Base-by-base conservation (phyloP, 1,139 yeast genomes). In the Saccharomyces hybrid region DNA sequence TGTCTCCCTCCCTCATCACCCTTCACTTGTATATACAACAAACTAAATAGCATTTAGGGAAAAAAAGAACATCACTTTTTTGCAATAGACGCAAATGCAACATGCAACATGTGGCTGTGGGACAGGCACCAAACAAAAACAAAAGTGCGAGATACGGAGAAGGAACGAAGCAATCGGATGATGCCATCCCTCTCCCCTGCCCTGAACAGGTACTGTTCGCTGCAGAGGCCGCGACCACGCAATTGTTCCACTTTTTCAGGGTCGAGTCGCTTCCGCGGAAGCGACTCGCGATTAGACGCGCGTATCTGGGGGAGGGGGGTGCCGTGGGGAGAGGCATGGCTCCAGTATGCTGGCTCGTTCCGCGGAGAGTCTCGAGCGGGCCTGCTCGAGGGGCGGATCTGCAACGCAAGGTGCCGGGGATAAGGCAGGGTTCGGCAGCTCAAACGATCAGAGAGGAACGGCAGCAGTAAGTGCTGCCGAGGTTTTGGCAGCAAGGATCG, bases 361-460 rank as follows among this genome's bases (percentile, higher is more conserved):
- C 44, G 44, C 44, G 44, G 44, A 14, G 44, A 3, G 42, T 14
- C 24, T 38, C 24, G 24, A 38, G 44, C 44, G n/a, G 16, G 21
- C 6, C 44, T 11, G 44, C 26, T 24, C 44, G 44, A 38, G 44
- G 44, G 44, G 44, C 44, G 3, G 24, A 38, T 38, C 44, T 38
- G 44, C 44, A 16, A 38, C 44, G 44, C 44, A 38, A 24, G 44
- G 44, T 38, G 44, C 44, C 44, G 44, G 44, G 44, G 44, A 3
- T 38, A 38, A 9, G 12, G 44, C n/a, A 7, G 16, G 44, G 21
- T 21, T 16, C 44, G 44, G 11, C 9, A 21, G 38, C n/a, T 38
- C n/a, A 16, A 11, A 38, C 21, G 44, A 38, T 38, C 24, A 38
- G 44, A 7, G 42, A 9, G n/a, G 9, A 19, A 16, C 44, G 11